phyloP scores from a whole-genome alignment of 169 alveolate genomes.

The Amoebophrya sp. region DNA sequence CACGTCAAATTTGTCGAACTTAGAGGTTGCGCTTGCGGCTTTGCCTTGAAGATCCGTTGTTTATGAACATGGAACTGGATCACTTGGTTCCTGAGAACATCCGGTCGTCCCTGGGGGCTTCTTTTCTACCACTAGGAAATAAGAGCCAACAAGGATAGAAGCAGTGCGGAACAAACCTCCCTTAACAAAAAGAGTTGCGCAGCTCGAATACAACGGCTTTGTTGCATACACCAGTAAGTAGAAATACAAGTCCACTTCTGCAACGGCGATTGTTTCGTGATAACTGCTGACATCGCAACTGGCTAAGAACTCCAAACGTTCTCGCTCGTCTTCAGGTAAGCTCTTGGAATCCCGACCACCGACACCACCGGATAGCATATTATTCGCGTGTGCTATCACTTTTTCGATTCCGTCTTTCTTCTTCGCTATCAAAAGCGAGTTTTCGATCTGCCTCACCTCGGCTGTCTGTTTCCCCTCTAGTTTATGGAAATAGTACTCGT shows the following conservation, averaged over 20 bases:
- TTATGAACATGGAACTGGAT: too few relatives aligned
- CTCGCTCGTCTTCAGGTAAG: neutral
- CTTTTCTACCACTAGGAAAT: too few relatives aligned
- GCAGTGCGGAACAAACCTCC: too few relatives aligned
- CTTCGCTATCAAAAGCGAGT: neutral
- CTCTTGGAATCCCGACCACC: neutral
- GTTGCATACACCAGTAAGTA: neutral
- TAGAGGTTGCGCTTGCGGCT: too few relatives aligned
- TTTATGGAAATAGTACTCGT: neutral
- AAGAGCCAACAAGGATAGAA: too few relatives aligned
- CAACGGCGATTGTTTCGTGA: neutral
- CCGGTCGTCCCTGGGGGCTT: too few relatives aligned
- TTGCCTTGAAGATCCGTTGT: too few relatives aligned
- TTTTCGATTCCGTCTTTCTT: neutral
- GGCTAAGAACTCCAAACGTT: neutral
- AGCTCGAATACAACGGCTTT: constrained; percentile 1
- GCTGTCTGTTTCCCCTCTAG: neutral
- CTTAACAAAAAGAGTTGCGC: neutral
- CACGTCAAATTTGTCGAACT: neutral
- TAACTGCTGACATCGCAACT: neutral
- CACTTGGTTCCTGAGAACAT: too few relatives aligned
- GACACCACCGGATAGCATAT: too few relatives aligned
- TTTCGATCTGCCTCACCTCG: neutral
- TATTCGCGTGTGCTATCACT: too few relatives aligned
- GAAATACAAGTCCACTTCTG: neutral